These are phyloP conservation scores for Paraphoma sp. DNA, from an alignment of 2,329 filamentous ascomycete species.

Conservation along the genomic window DNA sequence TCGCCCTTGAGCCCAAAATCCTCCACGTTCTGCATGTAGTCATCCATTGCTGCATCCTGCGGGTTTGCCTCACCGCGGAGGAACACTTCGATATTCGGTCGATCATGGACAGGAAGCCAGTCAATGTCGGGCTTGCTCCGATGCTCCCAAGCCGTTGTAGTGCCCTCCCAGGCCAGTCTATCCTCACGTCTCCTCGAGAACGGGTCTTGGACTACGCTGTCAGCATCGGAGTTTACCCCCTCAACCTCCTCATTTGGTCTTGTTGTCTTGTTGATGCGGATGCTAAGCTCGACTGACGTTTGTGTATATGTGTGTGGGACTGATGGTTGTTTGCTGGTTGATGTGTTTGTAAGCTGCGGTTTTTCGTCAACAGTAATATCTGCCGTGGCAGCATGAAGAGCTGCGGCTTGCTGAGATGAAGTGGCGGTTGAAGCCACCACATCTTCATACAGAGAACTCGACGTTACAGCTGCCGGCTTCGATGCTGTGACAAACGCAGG, in stretches of 20 bases:
- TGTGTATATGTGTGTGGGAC: conserved; percentile 1
- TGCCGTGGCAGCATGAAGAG: too few species aligned
- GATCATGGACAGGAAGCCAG: conserved; percentile 36
- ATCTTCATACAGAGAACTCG: background rate
- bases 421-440: background rate
- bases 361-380: background rate
- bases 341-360: conserved; percentile 4
- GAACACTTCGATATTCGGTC: conserved; percentile 29
- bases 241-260: conserved; percentile 2
- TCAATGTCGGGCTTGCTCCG: conserved; percentile 46
- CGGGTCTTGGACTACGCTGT: conserved; percentile 25
- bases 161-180: conserved; percentile 38
- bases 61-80: conserved; percentile 26
- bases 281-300: conserved; percentile 11
- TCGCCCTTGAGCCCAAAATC: conserved; percentile 51
- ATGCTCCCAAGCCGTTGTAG: conserved; percentile 39
- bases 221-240: conserved; percentile 28
- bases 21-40: conserved; percentile 74
- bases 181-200: conserved; percentile 36
- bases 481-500: background rate
- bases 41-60: conserved; percentile 58
- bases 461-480: too few species aligned
- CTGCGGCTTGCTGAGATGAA: too few species aligned
- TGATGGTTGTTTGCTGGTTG: conserved; percentile 4
- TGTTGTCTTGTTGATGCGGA: conserved; percentile 7